These are phyloP conservation scores for Hyaloscypha hepaticicola DNA, from an alignment of 495 filamentous ascomycete genomes.

Conservation along the genomic window DNA sequence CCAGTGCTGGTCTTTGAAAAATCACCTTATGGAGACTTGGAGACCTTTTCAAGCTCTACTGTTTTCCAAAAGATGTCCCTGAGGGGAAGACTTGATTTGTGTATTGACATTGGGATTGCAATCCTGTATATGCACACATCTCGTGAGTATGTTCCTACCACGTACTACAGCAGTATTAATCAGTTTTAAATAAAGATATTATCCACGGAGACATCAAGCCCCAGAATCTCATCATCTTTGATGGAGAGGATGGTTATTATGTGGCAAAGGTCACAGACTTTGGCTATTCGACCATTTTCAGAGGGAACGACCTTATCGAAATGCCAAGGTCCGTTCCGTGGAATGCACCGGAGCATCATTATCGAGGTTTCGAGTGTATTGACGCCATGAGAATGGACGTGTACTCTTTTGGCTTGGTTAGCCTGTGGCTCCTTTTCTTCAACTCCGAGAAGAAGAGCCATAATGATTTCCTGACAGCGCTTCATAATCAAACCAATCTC, in stretches of 20 bases:
- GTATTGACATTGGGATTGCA: not conserved
- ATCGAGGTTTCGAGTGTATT: not conserved
- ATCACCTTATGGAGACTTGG: not conserved
- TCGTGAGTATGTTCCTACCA: not conserved
- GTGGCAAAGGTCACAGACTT: not conserved
- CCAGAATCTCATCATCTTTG: not conserved
- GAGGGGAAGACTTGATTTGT: not conserved
- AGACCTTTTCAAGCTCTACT: not conserved
- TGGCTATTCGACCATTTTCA: not conserved
- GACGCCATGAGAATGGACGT: not conserved
- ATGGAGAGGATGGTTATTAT: not conserved
- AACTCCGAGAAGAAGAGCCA: no score
- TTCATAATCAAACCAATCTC: no score
- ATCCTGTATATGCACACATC: not conserved
- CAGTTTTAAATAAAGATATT: not conserved
- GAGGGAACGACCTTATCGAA: not conserved
- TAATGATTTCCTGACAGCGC: no score
- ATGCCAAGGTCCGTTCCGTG: not conserved
- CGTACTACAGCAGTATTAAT: no score
- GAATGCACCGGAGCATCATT: not conserved
- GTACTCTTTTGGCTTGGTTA: not conserved
- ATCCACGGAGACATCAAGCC: not conserved
- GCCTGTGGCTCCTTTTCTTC: no score
- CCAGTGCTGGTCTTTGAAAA: not conserved
- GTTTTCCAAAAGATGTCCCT: not conserved